Base-by-base conservation (phyloP, 805 yeast species). In the Hanseniaspora mollemarum region DNA sequence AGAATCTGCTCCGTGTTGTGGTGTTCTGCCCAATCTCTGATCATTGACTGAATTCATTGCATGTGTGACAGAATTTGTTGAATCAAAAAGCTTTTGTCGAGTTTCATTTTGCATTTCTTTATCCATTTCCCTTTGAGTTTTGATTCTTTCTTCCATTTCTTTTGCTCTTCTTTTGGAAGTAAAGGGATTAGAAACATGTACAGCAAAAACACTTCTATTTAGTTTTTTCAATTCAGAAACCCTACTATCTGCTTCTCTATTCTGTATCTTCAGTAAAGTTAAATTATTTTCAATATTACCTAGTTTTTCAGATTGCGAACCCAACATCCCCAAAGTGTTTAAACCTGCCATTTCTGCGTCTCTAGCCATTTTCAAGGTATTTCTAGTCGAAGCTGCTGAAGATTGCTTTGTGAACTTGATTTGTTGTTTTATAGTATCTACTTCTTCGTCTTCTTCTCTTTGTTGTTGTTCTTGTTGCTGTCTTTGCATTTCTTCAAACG, bases 271-370 rank as follows among this genome's bases (percentile, higher is more conserved):
- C 48, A 94, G 86, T 50, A 84, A 68, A 49, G 83, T 77, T 57
- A 90, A 69, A 56, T 81, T 81, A 56, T 77, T 77, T 62, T 92
- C 96, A 19, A 88, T 80, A 59, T 77, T 78, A 63, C 82, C 84
- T 55, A 92, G 70, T 44, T 86, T 73, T 62, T 87, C 96, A 52
- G 92, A 80, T 65, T 92, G 97, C n/a, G 88, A 77, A 24, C 98
- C 98, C 44, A 92, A 73, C 78, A 86, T 78, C 26, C 96, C 96
- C 55, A 90, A 67, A 0, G 96, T 83, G 62, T 90, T 88, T 55
- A 80, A 71, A 33, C 87, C 90, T 5, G 81, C 71, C 54, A 75
- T 76, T 60, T 81, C 87, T 1, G 88, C 87, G 52, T 81, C 81
- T 53, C 76, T 74, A 2, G 86, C 82, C 70, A 78, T 72, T 49